Base-by-base conservation (phyloP, 306 rosid genomes). In the Vigna mungo region DNA sequence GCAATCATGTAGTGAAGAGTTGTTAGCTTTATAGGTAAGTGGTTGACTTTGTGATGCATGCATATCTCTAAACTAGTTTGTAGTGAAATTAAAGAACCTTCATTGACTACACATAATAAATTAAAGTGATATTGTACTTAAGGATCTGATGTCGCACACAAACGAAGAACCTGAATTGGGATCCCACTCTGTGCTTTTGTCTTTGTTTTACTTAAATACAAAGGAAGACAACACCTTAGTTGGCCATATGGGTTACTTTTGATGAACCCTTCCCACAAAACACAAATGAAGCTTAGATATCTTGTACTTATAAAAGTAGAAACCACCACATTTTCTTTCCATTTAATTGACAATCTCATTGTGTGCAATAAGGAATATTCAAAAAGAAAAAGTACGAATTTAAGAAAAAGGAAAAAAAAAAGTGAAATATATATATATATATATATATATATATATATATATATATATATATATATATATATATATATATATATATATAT, bases 241-340 rank as follows among this genome's bases (percentile, higher is more conserved):
- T 73, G 68, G 56, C 68, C 68, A 73, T 73, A 73, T 58, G 46
- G 25, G 18, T 73, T 41, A 43, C 68, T 73, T 73, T 58, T 43
- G 13, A 56, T 10, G 56, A 43, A 7, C 36, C 41, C 41, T 55
- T 9, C 76, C 76, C 20, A 72, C 36, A 72, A 14, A 37, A 17
- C 37, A 14, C 9, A 54, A 72, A 15, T 32, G 5, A 51, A 71
- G 62, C 6, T 32, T 34, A 48, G 32, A 7, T 66, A 48, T 27
- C 15, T 49, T 69, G 12, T 48, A 0, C 13, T 5, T 17, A 14
- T 3, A 68, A 11, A 65, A 66, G 20, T 67, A 44, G 36, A 27
- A 27, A 51, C 10, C 1, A n/a, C 18, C 34, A 65, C 34, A 65
- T 17, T 41, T 65, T 65, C 53, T 66, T 66, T 3, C 54, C 37